Conservation (phyloP, 176 grass and related monocot species). For the bread wheat (Triticum aestivum) region DNA sequence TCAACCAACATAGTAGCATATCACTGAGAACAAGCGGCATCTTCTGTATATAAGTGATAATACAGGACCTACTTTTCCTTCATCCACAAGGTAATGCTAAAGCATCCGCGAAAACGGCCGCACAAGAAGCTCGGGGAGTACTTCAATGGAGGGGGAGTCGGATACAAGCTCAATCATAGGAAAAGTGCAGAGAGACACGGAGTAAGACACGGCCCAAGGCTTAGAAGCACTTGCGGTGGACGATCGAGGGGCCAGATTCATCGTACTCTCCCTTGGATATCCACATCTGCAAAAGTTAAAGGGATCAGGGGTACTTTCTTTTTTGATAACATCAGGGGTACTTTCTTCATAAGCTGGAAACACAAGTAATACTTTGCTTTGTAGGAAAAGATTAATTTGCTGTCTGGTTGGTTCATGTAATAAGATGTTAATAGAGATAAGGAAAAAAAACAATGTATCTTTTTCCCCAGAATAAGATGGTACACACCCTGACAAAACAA, state of each 20-base stretch:
- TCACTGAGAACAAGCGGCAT: neutral
- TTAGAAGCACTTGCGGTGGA: constrained; percentile 51
- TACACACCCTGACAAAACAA: neutral
- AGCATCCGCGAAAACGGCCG: neutral
- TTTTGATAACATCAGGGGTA: neutral
- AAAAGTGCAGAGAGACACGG: neutral
- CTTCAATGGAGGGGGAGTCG: neutral
- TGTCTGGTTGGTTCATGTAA: neutral
- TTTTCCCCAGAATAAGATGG: neutral
- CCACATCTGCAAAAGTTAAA: constrained; percentile 33
- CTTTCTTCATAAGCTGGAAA: neutral
- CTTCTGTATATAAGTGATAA: neutral
- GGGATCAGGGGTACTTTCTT: neutral
- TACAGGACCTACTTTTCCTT: neutral
- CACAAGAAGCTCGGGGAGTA: constrained; percentile 22
- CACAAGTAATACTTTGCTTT: neutral
- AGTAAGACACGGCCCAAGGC: neutral
- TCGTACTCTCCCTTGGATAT: constrained; percentile 51
- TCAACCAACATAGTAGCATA: neutral
- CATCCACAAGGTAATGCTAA: neutral
- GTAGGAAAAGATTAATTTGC: neutral
- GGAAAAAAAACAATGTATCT: neutral
- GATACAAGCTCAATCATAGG: constrained; percentile 8
- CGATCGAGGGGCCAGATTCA: constrained; percentile 45
- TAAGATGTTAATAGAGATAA: neutral